These are phyloP conservation scores for Kluyveromyces starmeri DNA, from an alignment of 805 yeast genomes.

Conservation along the genomic window DNA sequence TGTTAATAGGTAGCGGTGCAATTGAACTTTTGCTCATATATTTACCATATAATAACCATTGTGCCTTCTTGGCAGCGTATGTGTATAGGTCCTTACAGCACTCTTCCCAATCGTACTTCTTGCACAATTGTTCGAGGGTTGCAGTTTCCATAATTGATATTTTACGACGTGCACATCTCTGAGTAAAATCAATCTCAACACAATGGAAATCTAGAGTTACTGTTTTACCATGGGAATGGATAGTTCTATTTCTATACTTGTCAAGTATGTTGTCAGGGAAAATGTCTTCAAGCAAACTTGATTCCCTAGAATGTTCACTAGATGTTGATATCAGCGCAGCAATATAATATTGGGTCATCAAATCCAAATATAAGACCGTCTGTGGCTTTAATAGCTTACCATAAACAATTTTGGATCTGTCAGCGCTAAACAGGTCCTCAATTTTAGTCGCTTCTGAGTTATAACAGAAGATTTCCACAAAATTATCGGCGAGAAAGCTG, in stretches of 20 bases:
- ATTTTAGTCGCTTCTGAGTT: constrained; percentile 19
- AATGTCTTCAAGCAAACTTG: constrained; percentile 40
- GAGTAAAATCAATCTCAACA: constrained; percentile 70
- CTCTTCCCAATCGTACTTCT: constrained; percentile 77
- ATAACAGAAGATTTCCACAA: constrained; percentile 83
- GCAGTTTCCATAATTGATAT: constrained; percentile 44
- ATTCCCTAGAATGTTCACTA: constrained; percentile 3
- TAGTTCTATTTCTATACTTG: constrained; percentile 19
- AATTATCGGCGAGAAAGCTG: constrained; percentile 73
- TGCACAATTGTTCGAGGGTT: constrained; percentile 45
- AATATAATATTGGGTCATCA: constrained; percentile 92
- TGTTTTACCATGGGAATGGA: constrained; percentile 23
- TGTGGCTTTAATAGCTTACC: constrained; percentile 70
- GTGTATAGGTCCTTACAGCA: constrained; percentile 74
- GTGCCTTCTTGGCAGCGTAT: constrained; percentile 67
- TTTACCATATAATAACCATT: constrained; percentile 63
- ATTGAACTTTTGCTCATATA: constrained; percentile 19
- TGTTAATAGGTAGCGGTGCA: no score
- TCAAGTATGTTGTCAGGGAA: constrained; percentile 55
- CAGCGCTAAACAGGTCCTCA: constrained; percentile 5
- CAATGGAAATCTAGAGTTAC: constrained; percentile 43
- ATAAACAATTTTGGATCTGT: constrained; percentile 6
- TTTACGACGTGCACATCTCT: constrained; percentile 63
- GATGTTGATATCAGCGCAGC: constrained; percentile 56
- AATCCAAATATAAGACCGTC: constrained; percentile 68